Conservation (phyloP, 2,329 filamentous ascomycete genomes). For the Diaporthe capsici region DNA sequence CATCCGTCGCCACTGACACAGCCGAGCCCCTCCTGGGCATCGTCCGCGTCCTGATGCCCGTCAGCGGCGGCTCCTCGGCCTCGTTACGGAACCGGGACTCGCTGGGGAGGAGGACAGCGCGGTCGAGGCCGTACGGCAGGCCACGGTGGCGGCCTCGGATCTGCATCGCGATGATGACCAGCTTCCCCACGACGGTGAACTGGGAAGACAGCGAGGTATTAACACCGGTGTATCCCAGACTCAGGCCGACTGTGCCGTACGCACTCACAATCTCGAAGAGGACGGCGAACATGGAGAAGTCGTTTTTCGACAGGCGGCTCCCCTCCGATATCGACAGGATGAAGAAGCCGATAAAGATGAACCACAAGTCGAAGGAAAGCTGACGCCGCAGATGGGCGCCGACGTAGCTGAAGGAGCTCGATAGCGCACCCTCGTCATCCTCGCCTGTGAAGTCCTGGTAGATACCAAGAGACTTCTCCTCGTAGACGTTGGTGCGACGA, state of each 20-base stretch:
- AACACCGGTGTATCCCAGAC: conserved; percentile 81
- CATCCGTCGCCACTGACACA: conserved; percentile 49
- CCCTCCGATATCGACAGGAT: conserved; percentile 93
- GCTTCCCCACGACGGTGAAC: conserved; percentile 81
- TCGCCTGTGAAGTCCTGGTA: conserved; percentile 60
- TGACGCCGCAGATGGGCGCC: conserved; percentile 92
- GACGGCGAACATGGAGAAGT: conserved; percentile 78
- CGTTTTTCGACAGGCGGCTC: conserved; percentile 70
- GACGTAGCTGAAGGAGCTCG: conserved; percentile 83
- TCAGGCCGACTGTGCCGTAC: conserved; percentile 94
- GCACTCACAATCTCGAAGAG: conserved; percentile 92
- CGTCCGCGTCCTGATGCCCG: conserved; percentile 38
- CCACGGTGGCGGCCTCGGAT: conserved; percentile 79
- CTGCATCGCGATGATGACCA: conserved; percentile 78
- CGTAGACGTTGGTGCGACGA: conserved; percentile 95
- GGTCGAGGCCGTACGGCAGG: conserved; percentile 75
- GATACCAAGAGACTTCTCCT: conserved; percentile 87
- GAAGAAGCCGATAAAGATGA: conserved; percentile 93
- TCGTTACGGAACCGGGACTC: conserved; percentile 69
- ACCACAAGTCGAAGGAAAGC: conserved; percentile 98
- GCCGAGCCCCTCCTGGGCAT: conserved; percentile 54
- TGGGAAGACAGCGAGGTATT: conserved; percentile 88
- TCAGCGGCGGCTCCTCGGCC: conserved; percentile 58
- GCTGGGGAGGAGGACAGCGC: conserved; percentile 72
- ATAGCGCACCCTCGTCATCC: conserved; percentile 66